Evolutionary conservation across 352 stramenopile species (phyloP), one percentile per base, ranked within the genome.

Genomic region (Pythium dissotocum): DNA sequence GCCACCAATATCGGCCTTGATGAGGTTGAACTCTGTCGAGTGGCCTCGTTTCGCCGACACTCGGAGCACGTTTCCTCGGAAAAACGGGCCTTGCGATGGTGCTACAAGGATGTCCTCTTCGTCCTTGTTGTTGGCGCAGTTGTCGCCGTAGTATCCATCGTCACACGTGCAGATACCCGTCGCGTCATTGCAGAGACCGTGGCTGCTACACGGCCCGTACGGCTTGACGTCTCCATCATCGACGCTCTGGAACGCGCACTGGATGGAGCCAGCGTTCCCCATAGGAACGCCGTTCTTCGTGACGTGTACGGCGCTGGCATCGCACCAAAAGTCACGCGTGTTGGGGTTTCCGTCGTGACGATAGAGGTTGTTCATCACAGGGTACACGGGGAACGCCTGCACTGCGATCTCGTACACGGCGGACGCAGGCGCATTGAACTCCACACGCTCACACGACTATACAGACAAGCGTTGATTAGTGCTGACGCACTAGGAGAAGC

Each of bases 361-460:
- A 61, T 85, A 89, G 38, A 92, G 68, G 56, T 94, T 92, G 69
- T 91, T 92, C 83, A 92, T 92, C 67, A 90, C 76, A 12, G 83
- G 86, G 66, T 90, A 87, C 6, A 77, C 67, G 0, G 85, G 86
- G 61, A 94, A 92, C 18, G 83, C 75, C 54, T 77, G 76, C 28
- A 94, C 33, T 9, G 78, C 84, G 63, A 94, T 78, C 61, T 88
- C 83, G 48, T 77, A 90, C 28, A 72, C 73, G 1, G 75, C 74
- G 6, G 64, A 64, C 0, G 72, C 79, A 30, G 77, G 63, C 32
- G 52, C 63, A 0, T 78, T 58, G 57, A 78, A 84, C 26, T 74
- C 53, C 10, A 78, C 70, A 36, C 72, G 70, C 26, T 74, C 61
- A 65, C 81, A 89, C 1, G 70, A 78, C 68, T 74, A 54, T 1